Percentiles rank a stretch among this genome's conserved stretches.
Evolutionary conservation across 1,284 basidiomycete genomes (phyloP).

Genomic region (Bondarzewia mesenterica): DNA sequence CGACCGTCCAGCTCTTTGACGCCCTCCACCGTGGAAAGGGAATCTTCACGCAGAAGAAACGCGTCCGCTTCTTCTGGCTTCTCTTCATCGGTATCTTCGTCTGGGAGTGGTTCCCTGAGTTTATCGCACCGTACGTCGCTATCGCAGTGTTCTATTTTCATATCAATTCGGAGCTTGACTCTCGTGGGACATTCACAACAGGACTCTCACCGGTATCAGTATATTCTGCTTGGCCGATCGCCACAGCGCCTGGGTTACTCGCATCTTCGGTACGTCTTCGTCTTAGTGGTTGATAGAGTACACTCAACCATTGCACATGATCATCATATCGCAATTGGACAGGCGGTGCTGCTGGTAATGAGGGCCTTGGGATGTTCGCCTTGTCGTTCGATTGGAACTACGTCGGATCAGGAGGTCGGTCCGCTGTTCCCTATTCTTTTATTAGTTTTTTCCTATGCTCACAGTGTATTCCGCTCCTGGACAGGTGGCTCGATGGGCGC

Average conservation of each 20-base stretch:
- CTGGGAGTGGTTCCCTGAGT: slow-evolving; percentile 32
- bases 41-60: slow-evolving; percentile 47
- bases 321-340: neutral
- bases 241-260: slow-evolving; percentile 46
- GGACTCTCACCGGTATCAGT: slow-evolving; percentile 39
- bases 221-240: slow-evolving; percentile 50
- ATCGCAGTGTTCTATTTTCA: slow-evolving; percentile 10
- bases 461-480: neutral
- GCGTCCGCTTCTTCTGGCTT: slow-evolving; percentile 50
- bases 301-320: neutral
- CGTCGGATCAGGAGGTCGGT: slow-evolving; percentile 28
- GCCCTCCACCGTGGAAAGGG: slow-evolving; percentile 43
- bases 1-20: slow-evolving; percentile 37
- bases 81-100: slow-evolving; percentile 28
- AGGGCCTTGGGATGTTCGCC: slow-evolving; percentile 22
- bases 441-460: neutral
- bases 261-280: slow-evolving; percentile 38
- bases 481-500: neutral
- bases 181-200: slow-evolving; percentile 14
- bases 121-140: slow-evolving; percentile 22
- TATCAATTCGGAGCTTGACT: slow-evolving; percentile 15
- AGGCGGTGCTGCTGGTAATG: slow-evolving; percentile 32
- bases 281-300: neutral
- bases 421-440: neutral
- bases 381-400: slow-evolving; percentile 46